Evolutionary conservation across 2,329 filamentous ascomycete genomes (phyloP).

Genomic region (Colletotrichum camelliae): DNA sequence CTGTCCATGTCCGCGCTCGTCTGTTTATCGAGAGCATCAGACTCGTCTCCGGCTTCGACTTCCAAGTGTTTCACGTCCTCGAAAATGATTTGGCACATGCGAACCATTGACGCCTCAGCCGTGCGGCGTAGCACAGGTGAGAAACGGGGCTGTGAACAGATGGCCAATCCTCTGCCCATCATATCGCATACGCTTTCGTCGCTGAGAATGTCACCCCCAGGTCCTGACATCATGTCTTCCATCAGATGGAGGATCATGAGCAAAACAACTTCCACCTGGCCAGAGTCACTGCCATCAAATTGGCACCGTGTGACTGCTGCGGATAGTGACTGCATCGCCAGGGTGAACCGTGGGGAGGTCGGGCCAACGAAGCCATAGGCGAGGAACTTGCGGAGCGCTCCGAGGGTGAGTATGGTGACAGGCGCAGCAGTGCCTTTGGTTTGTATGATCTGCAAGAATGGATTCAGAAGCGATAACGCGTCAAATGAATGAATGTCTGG

Average conservation of each 20-base stretch:
- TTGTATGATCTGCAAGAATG: slow-evolving; percentile 95
- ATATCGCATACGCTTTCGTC: slow-evolving; percentile 99
- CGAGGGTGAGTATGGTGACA: slow-evolving; percentile 92
- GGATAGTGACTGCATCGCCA: slow-evolving; percentile 94
- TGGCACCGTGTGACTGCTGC: slow-evolving; percentile 96
- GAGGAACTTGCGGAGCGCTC: slow-evolving; percentile 95
- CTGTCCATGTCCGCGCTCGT: slow-evolving; percentile 73
- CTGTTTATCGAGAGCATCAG: slow-evolving; percentile 69
- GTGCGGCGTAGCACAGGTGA: slow-evolving; percentile 90
- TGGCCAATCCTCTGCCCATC: slow-evolving; percentile 97
- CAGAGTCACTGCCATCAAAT: slow-evolving; percentile 94
- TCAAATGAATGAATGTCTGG: slow-evolving; percentile 87
- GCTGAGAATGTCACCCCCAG: slow-evolving; percentile 90
- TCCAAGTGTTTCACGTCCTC: slow-evolving; percentile 89
- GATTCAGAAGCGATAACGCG: slow-evolving; percentile 85
- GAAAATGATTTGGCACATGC: slow-evolving; percentile 99
- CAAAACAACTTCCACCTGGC: slow-evolving; percentile 94
- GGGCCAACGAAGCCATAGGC: slow-evolving; percentile 90
- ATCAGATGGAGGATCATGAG: slow-evolving; percentile 95
- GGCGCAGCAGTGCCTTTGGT: slow-evolving; percentile 95
- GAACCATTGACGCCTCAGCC: slow-evolving; percentile 96
- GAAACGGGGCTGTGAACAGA: slow-evolving; percentile 92
- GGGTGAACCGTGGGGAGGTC: slow-evolving; percentile 82
- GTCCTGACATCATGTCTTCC: slow-evolving; percentile 97
- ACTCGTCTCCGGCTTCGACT: slow-evolving; percentile 72